Percentiles rank a stretch among this genome's conserved stretches.
These are phyloP conservation scores for Melocanna baccifera DNA, from an alignment of 176 grass and related monocot species.

Conservation along the genomic window DNA sequence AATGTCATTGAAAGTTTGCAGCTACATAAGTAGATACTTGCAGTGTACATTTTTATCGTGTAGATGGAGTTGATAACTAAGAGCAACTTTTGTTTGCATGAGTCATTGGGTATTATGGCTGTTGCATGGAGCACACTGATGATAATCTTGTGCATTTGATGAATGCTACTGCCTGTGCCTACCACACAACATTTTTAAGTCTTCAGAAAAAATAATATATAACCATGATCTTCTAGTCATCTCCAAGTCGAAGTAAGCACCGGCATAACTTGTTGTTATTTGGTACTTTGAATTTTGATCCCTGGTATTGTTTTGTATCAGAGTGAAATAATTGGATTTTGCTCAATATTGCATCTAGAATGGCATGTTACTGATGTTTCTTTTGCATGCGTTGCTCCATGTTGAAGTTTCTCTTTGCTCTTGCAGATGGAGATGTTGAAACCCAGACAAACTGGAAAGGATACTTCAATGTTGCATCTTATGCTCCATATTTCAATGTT, in stretches of 20 bases:
- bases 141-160: constrained; percentile 7
- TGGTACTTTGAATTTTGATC: not conserved
- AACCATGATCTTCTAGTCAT: constrained; percentile 14
- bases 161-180: not conserved
- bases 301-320: not conserved
- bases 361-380: not conserved
- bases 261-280: not conserved
- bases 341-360: not conserved
- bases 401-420: constrained; percentile 18
- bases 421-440: constrained; percentile 69
- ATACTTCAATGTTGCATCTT: constrained; percentile 85
- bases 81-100: not conserved
- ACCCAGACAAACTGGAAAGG: constrained; percentile 78
- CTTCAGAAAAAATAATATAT: not conserved
- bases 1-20: not conserved
- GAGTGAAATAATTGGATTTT: not conserved
- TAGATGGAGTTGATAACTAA: not conserved
- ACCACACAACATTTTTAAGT: not conserved
- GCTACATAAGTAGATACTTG: not conserved
- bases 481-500: constrained; percentile 90
- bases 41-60: not conserved
- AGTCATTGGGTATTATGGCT: not conserved
- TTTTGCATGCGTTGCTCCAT: not conserved
- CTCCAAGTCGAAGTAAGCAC: constrained; percentile 6
- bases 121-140: constrained; percentile 1